A percentile compares a stretch with the other conserved stretches of the same genome.
Evolutionary conservation across 2,329 filamentous ascomycete genomes (phyloP).

Genomic region (Pleochaeta shiraiana): DNA sequence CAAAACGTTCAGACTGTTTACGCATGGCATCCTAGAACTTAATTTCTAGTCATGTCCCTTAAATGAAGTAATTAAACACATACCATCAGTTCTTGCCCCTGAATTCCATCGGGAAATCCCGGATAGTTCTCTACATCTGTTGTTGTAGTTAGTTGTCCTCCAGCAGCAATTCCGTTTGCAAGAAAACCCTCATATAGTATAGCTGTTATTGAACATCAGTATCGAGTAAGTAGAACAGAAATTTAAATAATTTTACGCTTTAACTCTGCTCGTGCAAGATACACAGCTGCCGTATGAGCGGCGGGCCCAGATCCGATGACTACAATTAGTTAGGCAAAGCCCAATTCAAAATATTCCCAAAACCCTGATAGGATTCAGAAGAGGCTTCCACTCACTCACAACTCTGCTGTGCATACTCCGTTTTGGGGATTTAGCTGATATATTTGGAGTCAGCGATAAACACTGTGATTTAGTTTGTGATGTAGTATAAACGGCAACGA

Average conservation of each 20-base stretch:
- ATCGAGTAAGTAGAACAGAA: constrained; percentile 18
- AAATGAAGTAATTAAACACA: not conserved
- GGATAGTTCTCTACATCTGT: constrained; percentile 98
- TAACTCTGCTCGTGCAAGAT: constrained; percentile 83
- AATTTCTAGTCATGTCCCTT: not conserved
- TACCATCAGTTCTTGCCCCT: constrained; percentile 66
- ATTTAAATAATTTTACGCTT: constrained; percentile 37
- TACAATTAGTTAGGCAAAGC: constrained; percentile 16
- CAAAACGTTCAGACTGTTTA: constrained; percentile 74
- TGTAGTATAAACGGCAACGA: constrained; percentile 44
- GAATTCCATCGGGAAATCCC: constrained; percentile 76
- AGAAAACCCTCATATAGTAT: constrained; percentile 97
- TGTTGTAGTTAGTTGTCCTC: constrained; percentile 92
- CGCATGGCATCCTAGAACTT: constrained; percentile 52
- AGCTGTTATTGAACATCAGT: constrained; percentile 21
- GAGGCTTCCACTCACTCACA: constrained; percentile 44
- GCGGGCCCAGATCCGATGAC: constrained; percentile 89
- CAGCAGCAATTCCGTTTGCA: constrained; percentile 87
- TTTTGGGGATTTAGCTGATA: constrained; percentile 18
- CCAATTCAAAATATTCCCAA: not conserved
- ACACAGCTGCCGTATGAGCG: constrained; percentile 92
- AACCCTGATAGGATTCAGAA: not conserved
- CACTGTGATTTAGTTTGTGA: constrained; percentile 31
- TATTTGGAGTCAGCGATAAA: constrained; percentile 9
- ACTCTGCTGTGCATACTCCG: constrained; percentile 78